Evolutionary conservation across 2,329 filamentous ascomycete genomes (phyloP).

Genomic region (Aspergillus fischeri): DNA sequence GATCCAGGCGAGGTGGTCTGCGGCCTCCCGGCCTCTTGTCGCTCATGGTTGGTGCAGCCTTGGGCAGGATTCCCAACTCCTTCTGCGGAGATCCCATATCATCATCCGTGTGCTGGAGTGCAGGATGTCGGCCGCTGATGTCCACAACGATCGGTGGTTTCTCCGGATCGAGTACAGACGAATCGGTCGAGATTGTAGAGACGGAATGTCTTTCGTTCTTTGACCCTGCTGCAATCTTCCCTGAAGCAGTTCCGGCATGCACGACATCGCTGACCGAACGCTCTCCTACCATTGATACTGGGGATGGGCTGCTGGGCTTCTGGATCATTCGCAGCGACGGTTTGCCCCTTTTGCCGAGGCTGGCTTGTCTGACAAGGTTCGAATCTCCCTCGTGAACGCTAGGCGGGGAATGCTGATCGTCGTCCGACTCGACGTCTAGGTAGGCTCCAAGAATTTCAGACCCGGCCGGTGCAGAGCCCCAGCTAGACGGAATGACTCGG

Average conservation of each 20-base stretch:
- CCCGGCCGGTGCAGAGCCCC: conserved; percentile 50
- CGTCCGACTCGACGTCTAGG: conserved; percentile 26
- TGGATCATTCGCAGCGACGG: conserved; percentile 41
- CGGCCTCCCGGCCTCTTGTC: conserved; percentile 35
- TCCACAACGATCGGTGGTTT: conserved; percentile 29
- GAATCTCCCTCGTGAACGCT: conserved; percentile 18
- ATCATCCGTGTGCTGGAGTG: conserved; percentile 8
- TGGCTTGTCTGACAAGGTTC: conserved; percentile 38
- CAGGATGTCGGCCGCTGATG: conserved; percentile 3
- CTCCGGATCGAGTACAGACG: conserved; percentile 28
- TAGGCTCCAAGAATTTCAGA: conserved; percentile 44
- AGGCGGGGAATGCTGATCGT: conserved; percentile 13
- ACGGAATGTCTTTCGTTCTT: conserved; percentile 16
- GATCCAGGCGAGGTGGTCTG: conserved; percentile 69
- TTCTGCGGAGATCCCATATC: conserved; percentile 20
- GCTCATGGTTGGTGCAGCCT: conserved; percentile 35
- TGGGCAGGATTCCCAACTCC: conserved; percentile 22
- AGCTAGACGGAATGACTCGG: conserved; percentile 66
- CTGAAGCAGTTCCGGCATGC: conserved; percentile 9
- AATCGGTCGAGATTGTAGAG: conserved; percentile 16
- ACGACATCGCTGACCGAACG: neutral
- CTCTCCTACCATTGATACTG: conserved; percentile 10
- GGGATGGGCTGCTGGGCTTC: conserved; percentile 24
- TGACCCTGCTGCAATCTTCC: conserved; percentile 6
- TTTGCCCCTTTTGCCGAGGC: conserved; percentile 39